phyloP scores from a whole-genome alignment of 306 rosid species.

The Vigna trinervia region DNA sequence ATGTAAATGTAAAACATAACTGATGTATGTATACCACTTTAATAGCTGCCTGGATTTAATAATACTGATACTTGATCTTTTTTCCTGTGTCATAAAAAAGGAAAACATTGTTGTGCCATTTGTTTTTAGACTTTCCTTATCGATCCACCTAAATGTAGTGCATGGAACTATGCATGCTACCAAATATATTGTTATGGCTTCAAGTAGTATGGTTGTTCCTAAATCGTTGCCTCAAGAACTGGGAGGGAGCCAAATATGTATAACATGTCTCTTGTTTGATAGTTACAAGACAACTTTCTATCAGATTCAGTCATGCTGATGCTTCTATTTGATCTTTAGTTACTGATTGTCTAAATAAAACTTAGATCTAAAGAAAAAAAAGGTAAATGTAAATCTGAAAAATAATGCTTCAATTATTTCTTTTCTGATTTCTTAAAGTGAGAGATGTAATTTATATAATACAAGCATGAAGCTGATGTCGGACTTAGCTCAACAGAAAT shows the following conservation, averaged over 20 bases:
- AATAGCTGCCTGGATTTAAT: conserved; percentile 4
- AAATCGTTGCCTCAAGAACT: conserved; percentile 31
- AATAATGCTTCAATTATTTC: no score
- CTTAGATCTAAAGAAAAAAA: no score
- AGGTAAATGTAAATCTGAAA: no score
- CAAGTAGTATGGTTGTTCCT: conserved; percentile 16
- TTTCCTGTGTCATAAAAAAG: conserved; percentile 28
- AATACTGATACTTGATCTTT: conserved; percentile 28
- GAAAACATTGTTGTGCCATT: conserved; percentile 6
- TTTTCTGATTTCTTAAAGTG: no score
- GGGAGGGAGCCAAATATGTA: conserved; percentile 27
- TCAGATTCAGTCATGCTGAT: conserved; percentile 21
- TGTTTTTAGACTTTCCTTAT: conserved; percentile 23
- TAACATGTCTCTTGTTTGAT: conserved; percentile 21
- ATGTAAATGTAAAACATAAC: background rate
- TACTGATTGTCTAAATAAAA: conserved; percentile 14
- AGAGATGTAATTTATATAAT: no score
- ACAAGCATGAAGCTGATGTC: no score
- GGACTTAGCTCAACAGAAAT: no score
- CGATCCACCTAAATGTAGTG: conserved; percentile 14
- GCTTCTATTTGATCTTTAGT: conserved; percentile 9
- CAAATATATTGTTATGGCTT: background rate
- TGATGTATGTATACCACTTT: conserved; percentile 4
- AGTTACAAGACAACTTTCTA: conserved; percentile 15
- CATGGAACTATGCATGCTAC: conserved; percentile 20